phyloP scores from a whole-genome alignment of 2,329 filamentous ascomycete genomes.

The Septoria petroselini region DNA sequence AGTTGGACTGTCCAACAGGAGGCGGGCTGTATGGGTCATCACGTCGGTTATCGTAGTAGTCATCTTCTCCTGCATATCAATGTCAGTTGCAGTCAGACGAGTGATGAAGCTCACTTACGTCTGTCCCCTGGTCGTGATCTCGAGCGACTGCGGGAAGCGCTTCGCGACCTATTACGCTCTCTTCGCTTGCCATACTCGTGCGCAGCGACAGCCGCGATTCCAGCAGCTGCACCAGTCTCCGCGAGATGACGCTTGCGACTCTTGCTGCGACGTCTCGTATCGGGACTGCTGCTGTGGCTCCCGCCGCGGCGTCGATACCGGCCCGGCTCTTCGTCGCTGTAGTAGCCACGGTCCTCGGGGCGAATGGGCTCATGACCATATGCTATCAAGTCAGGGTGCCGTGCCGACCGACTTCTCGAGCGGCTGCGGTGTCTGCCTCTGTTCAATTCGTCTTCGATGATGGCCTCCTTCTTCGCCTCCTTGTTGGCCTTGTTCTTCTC shows the following conservation, averaged over 20 bases:
- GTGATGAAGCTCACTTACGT: conserved; percentile 15
- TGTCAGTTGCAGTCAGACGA: not conserved
- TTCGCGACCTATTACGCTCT: conserved; percentile 51
- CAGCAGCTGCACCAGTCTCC: conserved; percentile 56
- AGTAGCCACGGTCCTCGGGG: conserved; percentile 48
- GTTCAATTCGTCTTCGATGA: conserved; percentile 38
- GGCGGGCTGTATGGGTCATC: conserved; percentile 37
- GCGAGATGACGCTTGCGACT: conserved; percentile 53
- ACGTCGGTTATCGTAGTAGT: conserved; percentile 25
- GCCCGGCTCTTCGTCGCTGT: conserved; percentile 43
- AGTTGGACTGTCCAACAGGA: conserved; percentile 37
- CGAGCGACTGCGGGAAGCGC: conserved; percentile 8
- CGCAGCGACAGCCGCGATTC: conserved; percentile 55
- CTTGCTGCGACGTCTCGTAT: conserved; percentile 37
- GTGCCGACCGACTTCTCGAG: conserved; percentile 37
- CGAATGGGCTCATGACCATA: conserved; percentile 63
- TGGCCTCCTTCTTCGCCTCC: conserved; percentile 49
- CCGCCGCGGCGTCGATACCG: conserved; percentile 45
- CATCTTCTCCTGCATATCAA: conserved; percentile 15
- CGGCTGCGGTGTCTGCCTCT: conserved; percentile 28
- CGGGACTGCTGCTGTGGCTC: conserved; percentile 42
- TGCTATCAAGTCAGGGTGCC: conserved; percentile 55
- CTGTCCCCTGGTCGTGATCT: conserved; percentile 10
- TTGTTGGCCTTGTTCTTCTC: conserved; percentile 62
- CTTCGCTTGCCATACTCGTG: conserved; percentile 57